A percentile compares a stretch with the other conserved stretches of the same genome.
These are phyloP conservation scores for Aspergillus sp. DNA, from an alignment of 2,329 filamentous ascomycete genomes.

Conservation along the genomic window DNA sequence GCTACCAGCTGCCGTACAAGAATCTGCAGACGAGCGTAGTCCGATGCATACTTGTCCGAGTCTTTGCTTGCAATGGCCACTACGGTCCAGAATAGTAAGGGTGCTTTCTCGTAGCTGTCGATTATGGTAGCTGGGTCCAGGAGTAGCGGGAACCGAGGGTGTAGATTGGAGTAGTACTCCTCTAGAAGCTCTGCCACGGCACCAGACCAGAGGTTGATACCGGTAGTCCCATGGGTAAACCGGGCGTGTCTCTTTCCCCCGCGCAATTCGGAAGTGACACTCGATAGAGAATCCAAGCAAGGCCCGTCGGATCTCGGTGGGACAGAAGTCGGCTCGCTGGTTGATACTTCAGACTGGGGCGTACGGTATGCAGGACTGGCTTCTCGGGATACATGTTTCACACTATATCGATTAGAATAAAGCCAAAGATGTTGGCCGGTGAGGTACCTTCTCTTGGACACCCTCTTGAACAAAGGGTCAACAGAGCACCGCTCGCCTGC, in stretches of 20 bases:
- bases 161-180: not conserved
- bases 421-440: not conserved
- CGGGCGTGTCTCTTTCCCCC: not conserved
- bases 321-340: not conserved
- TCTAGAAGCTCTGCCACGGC: not conserved
- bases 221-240: not conserved
- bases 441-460: not conserved
- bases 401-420: not conserved
- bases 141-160: not conserved
- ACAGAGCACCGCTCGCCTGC: not conserved
- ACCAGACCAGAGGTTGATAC: not conserved
- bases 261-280: not conserved
- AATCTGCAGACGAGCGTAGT: not conserved
- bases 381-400: not conserved
- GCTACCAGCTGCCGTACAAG: not conserved
- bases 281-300: not conserved
- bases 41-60: not conserved
- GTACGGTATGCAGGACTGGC: not conserved
- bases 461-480: constrained; percentile 2
- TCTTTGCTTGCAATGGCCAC: not conserved
- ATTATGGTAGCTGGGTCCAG: not conserved
- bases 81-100: not conserved
- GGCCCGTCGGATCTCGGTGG: not conserved
- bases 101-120: not conserved
- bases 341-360: not conserved